Evolutionary conservation across 73 alveolate genomes (phyloP).

Genomic region (Paraurostyla sp.): DNA sequence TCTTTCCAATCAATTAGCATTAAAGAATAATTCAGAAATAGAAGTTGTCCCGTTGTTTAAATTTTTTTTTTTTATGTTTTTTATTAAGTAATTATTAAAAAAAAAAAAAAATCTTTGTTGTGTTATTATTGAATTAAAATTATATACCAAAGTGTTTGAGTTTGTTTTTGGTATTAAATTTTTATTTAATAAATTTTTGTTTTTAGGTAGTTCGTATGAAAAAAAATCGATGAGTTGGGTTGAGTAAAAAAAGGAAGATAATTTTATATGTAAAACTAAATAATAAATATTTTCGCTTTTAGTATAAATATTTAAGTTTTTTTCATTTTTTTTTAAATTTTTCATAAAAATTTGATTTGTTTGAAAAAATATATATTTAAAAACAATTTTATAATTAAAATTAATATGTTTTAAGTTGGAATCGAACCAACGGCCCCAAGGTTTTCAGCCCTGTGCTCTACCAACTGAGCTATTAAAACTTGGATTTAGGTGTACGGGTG

Average conservation of each 20-base stretch:
- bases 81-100: too few relatives aligned
- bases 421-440: constrained; percentile 48
- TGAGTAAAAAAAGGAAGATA: background rate
- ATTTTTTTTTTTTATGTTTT: background rate
- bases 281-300: background rate
- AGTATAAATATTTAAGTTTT: background rate
- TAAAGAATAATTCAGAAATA: background rate
- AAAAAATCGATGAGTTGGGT: background rate
- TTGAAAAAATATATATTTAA: background rate
- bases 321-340: background rate
- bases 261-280: background rate
- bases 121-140: background rate
- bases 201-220: background rate
- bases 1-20: constrained; percentile 43
- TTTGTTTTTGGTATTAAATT: too few relatives aligned
- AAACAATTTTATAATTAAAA: background rate
- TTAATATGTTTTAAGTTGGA: constrained; percentile 33
- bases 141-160: too few relatives aligned
- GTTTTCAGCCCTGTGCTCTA: constrained; percentile 41
- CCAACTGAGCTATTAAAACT: constrained; percentile 32
- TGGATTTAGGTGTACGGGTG: too few relatives aligned
- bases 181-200: background rate
- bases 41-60: background rate
- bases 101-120: background rate
- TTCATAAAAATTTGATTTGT: constrained; percentile 7